phyloP scores from a whole-genome alignment of 2,329 filamentous ascomycete species.

The Chrysosporium keratinophilum region DNA sequence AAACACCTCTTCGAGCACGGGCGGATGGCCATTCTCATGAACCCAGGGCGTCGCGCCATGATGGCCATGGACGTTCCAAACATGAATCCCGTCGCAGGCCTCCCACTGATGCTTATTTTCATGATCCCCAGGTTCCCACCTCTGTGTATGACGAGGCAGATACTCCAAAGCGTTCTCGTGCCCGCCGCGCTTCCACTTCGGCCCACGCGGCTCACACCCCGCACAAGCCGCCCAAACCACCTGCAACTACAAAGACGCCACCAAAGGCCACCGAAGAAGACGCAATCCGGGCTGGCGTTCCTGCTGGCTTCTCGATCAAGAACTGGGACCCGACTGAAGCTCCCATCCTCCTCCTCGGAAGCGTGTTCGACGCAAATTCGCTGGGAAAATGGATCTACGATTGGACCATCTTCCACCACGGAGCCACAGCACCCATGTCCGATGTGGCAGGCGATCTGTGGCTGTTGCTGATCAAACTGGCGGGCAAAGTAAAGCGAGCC shows the following conservation, averaged over 20 bases:
- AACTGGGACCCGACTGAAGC: conserved; percentile 95
- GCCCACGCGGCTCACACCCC: conserved; percentile 38
- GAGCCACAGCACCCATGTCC: conserved; percentile 68
- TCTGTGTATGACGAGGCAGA: conserved; percentile 44
- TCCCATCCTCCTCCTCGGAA: conserved; percentile 86
- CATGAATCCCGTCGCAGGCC: conserved; percentile 24
- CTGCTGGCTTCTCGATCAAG: conserved; percentile 84
- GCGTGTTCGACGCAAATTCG: conserved; percentile 94
- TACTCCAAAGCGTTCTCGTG: conserved; percentile 39
- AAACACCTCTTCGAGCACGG: conserved; percentile 4
- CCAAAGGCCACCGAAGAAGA: conserved; percentile 55
- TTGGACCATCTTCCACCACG: conserved; percentile 91
- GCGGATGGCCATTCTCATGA: conserved; percentile 6
- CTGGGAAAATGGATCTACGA: conserved; percentile 99
- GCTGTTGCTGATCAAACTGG: conserved; percentile 86
- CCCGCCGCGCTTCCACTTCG: conserved; percentile 47
- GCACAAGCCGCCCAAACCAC: conserved; percentile 33
- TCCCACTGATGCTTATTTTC: conserved; percentile 43
- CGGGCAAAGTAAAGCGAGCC: conserved; percentile 84
- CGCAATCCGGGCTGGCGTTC: conserved; percentile 57
- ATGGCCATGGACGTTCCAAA: neutral
- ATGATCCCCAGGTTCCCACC: conserved; percentile 42
- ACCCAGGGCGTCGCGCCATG: conserved; percentile 9
- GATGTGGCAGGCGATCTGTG: conserved; percentile 91
- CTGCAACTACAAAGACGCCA: conserved; percentile 25